Base-by-base conservation (phyloP, 192 early-diverging fungal genomes). In the Coemansia sp. region DNA sequence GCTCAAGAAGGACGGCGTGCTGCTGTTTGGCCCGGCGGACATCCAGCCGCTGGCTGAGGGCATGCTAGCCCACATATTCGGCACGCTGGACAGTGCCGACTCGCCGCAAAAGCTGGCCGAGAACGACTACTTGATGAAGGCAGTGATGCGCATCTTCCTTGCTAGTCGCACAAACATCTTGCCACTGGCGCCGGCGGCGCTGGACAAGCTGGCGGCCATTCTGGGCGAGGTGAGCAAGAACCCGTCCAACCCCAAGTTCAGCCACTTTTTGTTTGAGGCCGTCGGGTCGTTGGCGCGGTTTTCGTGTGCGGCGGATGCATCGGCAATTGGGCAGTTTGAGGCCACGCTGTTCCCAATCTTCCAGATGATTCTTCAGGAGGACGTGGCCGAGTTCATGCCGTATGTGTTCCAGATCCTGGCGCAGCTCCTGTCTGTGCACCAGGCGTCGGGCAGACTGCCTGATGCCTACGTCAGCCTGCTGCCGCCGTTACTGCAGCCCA, bases 161-260 rank as follows among this genome's bases (percentile, higher is more conserved):
- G 88, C 86, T 14, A 82, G 85, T 17, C 87, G 89, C 39, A 82
- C 90, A 46, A 86, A 90, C 53, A 86, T 95, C 54, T 54, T 85
- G 41, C 86, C 89, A 1, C 81, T 85, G 57, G 92, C 87, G 18
- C 84, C 83, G 35, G 82, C 88, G 4, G 81, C 94, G 35, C 84
- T 96, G 66, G 79, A 39, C 35, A 84, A 90, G 42, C 70, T 98
- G 64, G 93, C 88, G 1, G 76, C 71, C 18, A 91, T 97, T 48
- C 83, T 98, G 61, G 81, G 80, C 14, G 83, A 88, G 50, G 90
- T 99, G 8, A 89, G 90, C 76, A 86, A 88, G 65, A 99, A 99
- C 72, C 97, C 97, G 29, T 92, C 90, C 74, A 98, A 99, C 75
- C 95, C 97, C 1, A 88, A 86, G 35, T 99, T 99, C 88, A 98